Conservation (phyloP, 331 rosid genomes). For the Erythrophleum ivorense region DNA sequence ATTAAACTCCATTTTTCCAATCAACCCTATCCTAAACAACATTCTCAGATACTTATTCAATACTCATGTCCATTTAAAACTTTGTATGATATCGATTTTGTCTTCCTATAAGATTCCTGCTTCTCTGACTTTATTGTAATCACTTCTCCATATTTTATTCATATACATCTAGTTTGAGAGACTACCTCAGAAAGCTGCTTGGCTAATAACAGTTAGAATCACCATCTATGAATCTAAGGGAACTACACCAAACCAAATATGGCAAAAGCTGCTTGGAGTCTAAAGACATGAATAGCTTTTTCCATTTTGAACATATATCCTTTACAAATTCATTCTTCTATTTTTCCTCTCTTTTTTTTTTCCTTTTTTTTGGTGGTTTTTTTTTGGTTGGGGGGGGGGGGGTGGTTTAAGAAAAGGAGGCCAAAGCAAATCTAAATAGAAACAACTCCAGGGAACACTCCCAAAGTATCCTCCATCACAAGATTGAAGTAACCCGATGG, state of each 20-base stretch:
- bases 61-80: neutral
- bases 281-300: neutral
- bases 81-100: neutral
- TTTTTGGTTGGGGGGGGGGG: no score
- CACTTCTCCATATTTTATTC: neutral
- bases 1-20: neutral
- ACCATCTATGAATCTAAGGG: neutral
- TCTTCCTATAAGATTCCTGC: neutral
- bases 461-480: neutral
- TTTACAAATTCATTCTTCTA: neutral
- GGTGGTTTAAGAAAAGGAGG: neutral
- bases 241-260: neutral
- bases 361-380: no score
- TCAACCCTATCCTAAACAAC: neutral
- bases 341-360: neutral
- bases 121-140: neutral
- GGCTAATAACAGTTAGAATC: neutral
- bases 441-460: neutral
- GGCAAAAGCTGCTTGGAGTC: neutral
- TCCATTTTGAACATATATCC: conserved; percentile 12
- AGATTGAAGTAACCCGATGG: neutral
- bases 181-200: neutral
- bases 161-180: neutral
- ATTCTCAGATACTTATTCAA: neutral
- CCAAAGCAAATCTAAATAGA: neutral